Percentiles rank a stretch among this genome's conserved stretches.
phyloP scores from a whole-genome alignment of 139 green algal genomes.

The Tetraselmis striata region DNA sequence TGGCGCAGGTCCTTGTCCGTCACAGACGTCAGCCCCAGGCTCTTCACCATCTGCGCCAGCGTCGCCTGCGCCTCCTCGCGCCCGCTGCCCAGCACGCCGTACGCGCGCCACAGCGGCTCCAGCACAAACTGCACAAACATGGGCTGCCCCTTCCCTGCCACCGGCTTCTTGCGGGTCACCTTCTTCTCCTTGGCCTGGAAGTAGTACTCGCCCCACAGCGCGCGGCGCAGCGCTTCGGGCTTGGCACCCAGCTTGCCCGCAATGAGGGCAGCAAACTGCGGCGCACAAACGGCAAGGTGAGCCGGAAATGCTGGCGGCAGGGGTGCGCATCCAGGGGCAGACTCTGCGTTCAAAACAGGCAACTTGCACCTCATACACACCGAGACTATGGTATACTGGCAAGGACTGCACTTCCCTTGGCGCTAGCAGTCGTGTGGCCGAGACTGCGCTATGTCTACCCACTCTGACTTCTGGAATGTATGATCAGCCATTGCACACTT shows the following conservation, averaged over 20 bases:
- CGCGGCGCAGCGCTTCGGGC: constrained; percentile 31
- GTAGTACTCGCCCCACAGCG: constrained; percentile 87
- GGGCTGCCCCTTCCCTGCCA: constrained; percentile 50
- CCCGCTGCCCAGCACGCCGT: constrained; percentile 5
- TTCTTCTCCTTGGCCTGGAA: constrained; percentile 84
- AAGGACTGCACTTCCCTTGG: no score
- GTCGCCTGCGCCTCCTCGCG: constrained; percentile 7
- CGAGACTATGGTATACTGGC: no score
- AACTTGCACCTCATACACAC: no score
- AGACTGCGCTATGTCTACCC: no score
- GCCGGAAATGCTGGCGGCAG: no score
- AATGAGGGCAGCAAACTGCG: constrained; percentile 84
- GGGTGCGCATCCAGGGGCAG: no score
- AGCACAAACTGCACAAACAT: constrained; percentile 91
- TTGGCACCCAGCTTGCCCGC: constrained; percentile 77
- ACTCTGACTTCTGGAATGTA: no score
- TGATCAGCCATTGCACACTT: no score
- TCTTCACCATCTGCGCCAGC: constrained; percentile 62
- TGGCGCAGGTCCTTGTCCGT: constrained; percentile 35
- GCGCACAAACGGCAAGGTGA: no score
- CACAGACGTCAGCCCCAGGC: constrained; percentile 50
- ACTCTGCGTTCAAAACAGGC: no score
- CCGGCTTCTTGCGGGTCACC: constrained; percentile 62
- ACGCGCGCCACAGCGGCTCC: constrained; percentile 48
- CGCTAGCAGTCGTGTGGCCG: no score